A percentile compares a stretch with the other conserved stretches of the same genome.
These are phyloP conservation scores for Paracoccidioides lutzii DNA, from an alignment of 2,329 filamentous ascomycete genomes.

Conservation along the genomic window DNA sequence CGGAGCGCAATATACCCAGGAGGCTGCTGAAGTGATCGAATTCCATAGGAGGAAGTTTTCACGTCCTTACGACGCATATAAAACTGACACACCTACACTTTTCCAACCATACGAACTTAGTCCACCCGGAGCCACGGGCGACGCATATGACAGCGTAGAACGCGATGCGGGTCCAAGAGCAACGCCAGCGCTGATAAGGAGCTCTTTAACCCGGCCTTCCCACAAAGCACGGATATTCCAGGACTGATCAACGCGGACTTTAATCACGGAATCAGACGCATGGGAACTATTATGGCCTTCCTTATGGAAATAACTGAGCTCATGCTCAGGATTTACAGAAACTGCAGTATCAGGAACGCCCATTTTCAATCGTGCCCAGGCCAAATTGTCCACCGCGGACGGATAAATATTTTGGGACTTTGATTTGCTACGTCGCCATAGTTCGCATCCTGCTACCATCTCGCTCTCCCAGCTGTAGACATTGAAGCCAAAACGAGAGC, in stretches of 20 bases:
- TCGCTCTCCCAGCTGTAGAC: slow-evolving; percentile 97
- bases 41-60: not conserved
- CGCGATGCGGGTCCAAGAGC: slow-evolving; percentile 52
- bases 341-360: slow-evolving; percentile 6
- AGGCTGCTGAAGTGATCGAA: not conserved
- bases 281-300: slow-evolving; percentile 36
- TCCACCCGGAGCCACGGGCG: slow-evolving; percentile 16
- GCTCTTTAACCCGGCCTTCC: slow-evolving; percentile 84
- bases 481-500: slow-evolving; percentile 90
- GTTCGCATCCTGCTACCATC: slow-evolving; percentile 78
- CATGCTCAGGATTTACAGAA: slow-evolving; percentile 15
- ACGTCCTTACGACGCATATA: slow-evolving; percentile 27
- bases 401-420: slow-evolving; percentile 3
- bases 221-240: slow-evolving; percentile 75
- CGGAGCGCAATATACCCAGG: not conserved
- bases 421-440: slow-evolving; percentile 56
- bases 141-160: slow-evolving; percentile 18
- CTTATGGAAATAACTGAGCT: not conserved
- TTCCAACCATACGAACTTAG: slow-evolving; percentile 28
- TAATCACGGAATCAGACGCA: slow-evolving; percentile 73
- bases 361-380: slow-evolving; percentile 33
- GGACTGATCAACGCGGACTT: slow-evolving; percentile 79
- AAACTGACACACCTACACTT: slow-evolving; percentile 30
- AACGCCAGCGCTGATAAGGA: slow-evolving; percentile 82
- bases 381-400: slow-evolving; percentile 26